A percentile compares a stretch with the other conserved stretches of the same genome.
phyloP scores from a whole-genome alignment of 306 rosid species.

The Sophora flavescens region DNA sequence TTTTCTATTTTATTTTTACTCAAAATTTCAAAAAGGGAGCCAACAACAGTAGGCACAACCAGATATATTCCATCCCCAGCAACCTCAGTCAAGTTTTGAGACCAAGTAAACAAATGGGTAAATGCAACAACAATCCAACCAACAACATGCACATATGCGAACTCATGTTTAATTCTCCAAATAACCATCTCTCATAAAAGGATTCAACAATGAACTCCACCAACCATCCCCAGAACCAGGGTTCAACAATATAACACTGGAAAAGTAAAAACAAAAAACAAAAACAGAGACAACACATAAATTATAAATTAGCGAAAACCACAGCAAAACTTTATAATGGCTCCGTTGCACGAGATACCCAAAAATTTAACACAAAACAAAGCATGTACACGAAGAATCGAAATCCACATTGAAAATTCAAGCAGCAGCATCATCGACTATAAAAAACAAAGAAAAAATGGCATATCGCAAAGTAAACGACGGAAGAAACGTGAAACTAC shows the following conservation, averaged over 20 bases:
- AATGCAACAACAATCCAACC: neutral
- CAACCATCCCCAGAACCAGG: slow-evolving; percentile 4
- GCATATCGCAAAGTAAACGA: slow-evolving; percentile 31
- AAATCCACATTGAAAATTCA: slow-evolving; percentile 50
- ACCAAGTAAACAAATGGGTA: slow-evolving; percentile 10
- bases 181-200: neutral
- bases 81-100: neutral
- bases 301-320: slow-evolving; percentile 17
- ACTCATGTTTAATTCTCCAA: neutral
- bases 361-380: slow-evolving; percentile 35
- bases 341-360: slow-evolving; percentile 23
- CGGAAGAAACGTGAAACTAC: slow-evolving; percentile 33
- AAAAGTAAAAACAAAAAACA: neutral
- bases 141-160: slow-evolving; percentile 11
- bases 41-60: neutral
- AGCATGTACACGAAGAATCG: slow-evolving; percentile 50
- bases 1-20: neutral
- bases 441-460: neutral
- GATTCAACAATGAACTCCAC: slow-evolving; percentile 44
- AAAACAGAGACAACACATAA: slow-evolving; percentile 9
- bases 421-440: slow-evolving; percentile 41
- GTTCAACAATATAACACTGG: neutral
- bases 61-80: neutral
- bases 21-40: neutral
- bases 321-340: slow-evolving; percentile 21